Evolutionary conservation across 106 monocot genomes (phyloP).

Genomic region (Platanthera zijinensis): DNA sequence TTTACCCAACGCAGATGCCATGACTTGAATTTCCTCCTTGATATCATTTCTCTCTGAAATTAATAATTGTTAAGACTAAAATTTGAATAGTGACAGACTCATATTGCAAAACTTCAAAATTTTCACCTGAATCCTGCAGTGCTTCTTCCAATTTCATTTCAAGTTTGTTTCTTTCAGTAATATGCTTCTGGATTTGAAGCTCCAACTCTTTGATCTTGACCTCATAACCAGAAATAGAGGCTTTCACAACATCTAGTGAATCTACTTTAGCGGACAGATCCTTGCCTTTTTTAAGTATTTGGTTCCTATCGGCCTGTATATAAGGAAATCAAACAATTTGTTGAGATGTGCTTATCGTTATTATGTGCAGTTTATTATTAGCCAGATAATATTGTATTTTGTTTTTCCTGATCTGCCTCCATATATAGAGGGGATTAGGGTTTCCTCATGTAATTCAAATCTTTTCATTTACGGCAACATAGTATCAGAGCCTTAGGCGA

Average conservation of each 20-base stretch:
- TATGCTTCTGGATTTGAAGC: slow-evolving; percentile 58
- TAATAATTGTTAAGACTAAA: slow-evolving; percentile 2
- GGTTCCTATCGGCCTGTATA: slow-evolving; percentile 56
- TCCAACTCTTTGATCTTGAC: slow-evolving; percentile 58
- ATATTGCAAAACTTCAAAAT: background rate
- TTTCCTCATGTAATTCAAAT: too few species aligned
- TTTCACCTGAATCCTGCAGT: slow-evolving; percentile 81
- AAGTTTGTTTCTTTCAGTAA: slow-evolving; percentile 64
- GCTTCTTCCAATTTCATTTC: slow-evolving; percentile 82
- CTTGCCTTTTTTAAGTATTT: slow-evolving; percentile 50
- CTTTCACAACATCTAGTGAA: slow-evolving; percentile 38
- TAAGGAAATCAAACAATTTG: background rate
- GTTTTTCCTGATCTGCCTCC: too few species aligned
- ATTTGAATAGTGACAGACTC: background rate
- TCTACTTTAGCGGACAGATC: slow-evolving; percentile 72
- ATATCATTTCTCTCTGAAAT: slow-evolving; percentile 77
- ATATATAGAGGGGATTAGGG: too few species aligned
- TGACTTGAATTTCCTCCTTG: slow-evolving; percentile 83
- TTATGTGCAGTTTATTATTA: too few species aligned
- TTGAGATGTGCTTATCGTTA: too few species aligned
- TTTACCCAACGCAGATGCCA: slow-evolving; percentile 73
- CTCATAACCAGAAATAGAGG: slow-evolving; percentile 44
- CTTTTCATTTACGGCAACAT: too few species aligned
- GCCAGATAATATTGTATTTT: too few species aligned
- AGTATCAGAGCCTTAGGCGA: too few species aligned